These are phyloP conservation scores for Pigoraptor vietnamica DNA, from an alignment of 78 protist genomes.

Conservation along the genomic window DNA sequence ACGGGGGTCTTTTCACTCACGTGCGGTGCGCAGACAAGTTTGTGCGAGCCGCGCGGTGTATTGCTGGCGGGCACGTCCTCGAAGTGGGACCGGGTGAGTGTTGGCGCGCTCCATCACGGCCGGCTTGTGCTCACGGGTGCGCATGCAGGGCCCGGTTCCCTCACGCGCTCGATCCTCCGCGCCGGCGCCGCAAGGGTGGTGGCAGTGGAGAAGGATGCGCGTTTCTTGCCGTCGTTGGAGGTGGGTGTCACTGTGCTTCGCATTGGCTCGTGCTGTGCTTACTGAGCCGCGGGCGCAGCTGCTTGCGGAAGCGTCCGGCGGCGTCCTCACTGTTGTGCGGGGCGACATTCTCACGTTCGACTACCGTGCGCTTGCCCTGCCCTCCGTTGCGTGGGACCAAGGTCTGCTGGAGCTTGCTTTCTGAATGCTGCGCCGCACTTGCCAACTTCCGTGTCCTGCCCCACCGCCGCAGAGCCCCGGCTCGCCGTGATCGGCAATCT, in stretches of 20 bases:
- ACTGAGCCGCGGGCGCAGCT: neutral
- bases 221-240: conserved; percentile 47
- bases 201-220: conserved; percentile 61
- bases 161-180: conserved; percentile 46
- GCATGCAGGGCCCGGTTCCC: conserved; percentile 69
- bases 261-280: neutral
- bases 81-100: conserved; percentile 64
- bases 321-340: conserved; percentile 27
- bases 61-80: conserved; percentile 41
- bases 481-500: conserved; percentile 55
- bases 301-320: conserved; percentile 44
- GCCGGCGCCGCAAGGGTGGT: conserved; percentile 30
- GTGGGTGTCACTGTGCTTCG: neutral
- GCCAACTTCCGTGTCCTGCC: too few relatives aligned
- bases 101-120: neutral
- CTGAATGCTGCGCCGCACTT: too few relatives aligned
- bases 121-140: too few relatives aligned
- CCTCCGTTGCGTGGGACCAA: conserved; percentile 10
- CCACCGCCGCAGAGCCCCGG: neutral
- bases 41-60: neutral
- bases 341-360: conserved; percentile 47
- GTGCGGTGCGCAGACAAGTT: neutral
- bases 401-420: too few relatives aligned
- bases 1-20: conserved; percentile 38
- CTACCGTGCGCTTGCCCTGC: conserved; percentile 5